phyloP scores from a whole-genome alignment of 1,284 basidiomycete genomes.

The Trichosporon asahii region DNA sequence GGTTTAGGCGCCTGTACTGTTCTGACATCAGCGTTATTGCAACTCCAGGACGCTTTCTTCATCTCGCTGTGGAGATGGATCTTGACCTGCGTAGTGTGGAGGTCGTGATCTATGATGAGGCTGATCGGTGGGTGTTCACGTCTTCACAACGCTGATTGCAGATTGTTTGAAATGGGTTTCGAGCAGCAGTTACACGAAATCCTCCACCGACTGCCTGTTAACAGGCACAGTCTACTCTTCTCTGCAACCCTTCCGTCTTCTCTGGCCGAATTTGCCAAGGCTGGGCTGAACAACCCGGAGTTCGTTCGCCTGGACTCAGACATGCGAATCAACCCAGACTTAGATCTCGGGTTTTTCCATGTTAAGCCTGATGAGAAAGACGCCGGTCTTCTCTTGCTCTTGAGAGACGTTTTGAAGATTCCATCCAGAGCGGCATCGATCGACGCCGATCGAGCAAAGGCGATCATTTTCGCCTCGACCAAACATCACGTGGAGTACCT shows the following conservation, averaged over 20 bases:
- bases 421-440: constrained; percentile 57
- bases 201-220: constrained; percentile 75
- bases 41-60: constrained; percentile 93
- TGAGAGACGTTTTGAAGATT: constrained; percentile 82
- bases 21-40: constrained; percentile 72
- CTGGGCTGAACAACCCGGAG: constrained; percentile 89
- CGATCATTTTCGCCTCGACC: constrained; percentile 93
- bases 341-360: constrained; percentile 90
- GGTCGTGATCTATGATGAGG: constrained; percentile 96
- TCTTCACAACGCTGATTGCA: constrained; percentile 14
- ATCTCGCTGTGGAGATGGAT: constrained; percentile 95
- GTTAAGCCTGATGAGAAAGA: constrained; percentile 94
- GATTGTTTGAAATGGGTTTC: constrained; percentile 97
- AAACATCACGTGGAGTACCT: constrained; percentile 99
- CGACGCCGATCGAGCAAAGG: constrained; percentile 63
- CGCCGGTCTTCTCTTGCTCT: constrained; percentile 76
- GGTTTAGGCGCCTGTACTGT: constrained; percentile 47
- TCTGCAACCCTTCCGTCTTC: constrained; percentile 95
- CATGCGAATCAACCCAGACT: constrained; percentile 88
- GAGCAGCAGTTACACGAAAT: constrained; percentile 89
- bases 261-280: constrained; percentile 95
- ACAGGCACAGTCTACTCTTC: constrained; percentile 88
- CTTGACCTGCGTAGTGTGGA: constrained; percentile 83
- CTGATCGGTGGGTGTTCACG: constrained; percentile 60
- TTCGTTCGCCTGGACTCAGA: constrained; percentile 93